phyloP scores from a whole-genome alignment of 106 monocot species.

The Amphibolis antarctica region DNA sequence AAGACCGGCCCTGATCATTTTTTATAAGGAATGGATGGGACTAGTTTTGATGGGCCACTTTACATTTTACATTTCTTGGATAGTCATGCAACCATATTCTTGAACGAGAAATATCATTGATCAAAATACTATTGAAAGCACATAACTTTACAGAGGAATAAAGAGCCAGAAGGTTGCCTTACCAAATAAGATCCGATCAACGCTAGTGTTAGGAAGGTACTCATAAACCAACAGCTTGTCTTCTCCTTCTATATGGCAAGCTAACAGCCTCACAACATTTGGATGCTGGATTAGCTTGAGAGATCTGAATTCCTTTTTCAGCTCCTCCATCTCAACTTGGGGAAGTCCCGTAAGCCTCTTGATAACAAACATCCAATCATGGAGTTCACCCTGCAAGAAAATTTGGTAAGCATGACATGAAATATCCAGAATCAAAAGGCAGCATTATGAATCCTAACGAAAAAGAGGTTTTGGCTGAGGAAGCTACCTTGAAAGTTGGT shows the following conservation, averaged over 20 bases:
- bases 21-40: too few relatives aligned
- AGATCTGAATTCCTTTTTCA: conserved; percentile 5
- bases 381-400: conserved; percentile 7
- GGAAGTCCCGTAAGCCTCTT: conserved; percentile 8
- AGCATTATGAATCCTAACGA: too few relatives aligned
- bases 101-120: too few relatives aligned
- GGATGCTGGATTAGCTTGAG: conserved; percentile 8
- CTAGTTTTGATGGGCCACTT: too few relatives aligned
- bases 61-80: too few relatives aligned
- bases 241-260: conserved; percentile 5
- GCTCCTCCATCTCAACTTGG: not conserved
- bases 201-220: conserved; percentile 11
- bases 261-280: conserved; percentile 8
- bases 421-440: not conserved
- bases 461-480: not conserved
- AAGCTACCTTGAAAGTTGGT: conserved; percentile 3
- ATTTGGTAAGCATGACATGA: not conserved
- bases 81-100: too few relatives aligned
- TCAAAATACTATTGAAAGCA: too few relatives aligned
- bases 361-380: conserved; percentile 6
- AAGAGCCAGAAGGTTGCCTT: not conserved
- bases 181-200: conserved; percentile 12
- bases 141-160: not conserved
- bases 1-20: too few relatives aligned
- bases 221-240: conserved; percentile 12